phyloP scores from a whole-genome alignment of 2,329 filamentous ascomycete species.

The Aspergillus neotritici region DNA sequence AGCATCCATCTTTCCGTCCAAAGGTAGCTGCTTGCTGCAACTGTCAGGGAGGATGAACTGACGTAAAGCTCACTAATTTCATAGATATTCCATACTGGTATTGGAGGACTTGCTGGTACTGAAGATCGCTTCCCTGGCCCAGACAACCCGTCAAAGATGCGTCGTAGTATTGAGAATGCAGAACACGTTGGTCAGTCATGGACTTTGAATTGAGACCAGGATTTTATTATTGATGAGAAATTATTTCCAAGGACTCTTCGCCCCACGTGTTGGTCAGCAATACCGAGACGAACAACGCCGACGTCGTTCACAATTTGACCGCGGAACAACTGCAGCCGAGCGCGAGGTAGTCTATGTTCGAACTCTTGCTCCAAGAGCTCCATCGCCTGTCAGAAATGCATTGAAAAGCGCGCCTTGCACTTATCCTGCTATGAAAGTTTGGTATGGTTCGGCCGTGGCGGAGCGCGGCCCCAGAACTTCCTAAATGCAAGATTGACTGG shows the following conservation, averaged over 20 bases:
- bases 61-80: slow-evolving; percentile 9
- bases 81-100: slow-evolving; percentile 51
- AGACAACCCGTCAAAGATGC: slow-evolving; percentile 82
- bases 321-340: slow-evolving; percentile 68
- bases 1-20: slow-evolving; percentile 73
- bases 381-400: slow-evolving; percentile 14
- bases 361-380: slow-evolving; percentile 16
- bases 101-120: slow-evolving; percentile 54
- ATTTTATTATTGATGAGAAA: no score
- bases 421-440: slow-evolving; percentile 20
- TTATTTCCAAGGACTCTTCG: slow-evolving; percentile 53
- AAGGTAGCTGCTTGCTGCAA: slow-evolving; percentile 53
- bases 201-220: no score
- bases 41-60: neutral
- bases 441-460: slow-evolving; percentile 15
- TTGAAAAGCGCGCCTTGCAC: slow-evolving; percentile 22
- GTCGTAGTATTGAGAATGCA: slow-evolving; percentile 80
- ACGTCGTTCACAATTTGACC: slow-evolving; percentile 72
- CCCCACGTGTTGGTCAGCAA: slow-evolving; percentile 68
- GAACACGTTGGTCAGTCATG: slow-evolving; percentile 66
- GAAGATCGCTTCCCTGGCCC: slow-evolving; percentile 72
- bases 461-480: slow-evolving; percentile 19
- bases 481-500: slow-evolving; percentile 4
- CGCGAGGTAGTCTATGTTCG: slow-evolving; percentile 49
- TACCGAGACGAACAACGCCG: slow-evolving; percentile 70